These are phyloP conservation scores for Mallotus japonicus DNA, from an alignment of 441 rosid species.

Conservation along the genomic window DNA sequence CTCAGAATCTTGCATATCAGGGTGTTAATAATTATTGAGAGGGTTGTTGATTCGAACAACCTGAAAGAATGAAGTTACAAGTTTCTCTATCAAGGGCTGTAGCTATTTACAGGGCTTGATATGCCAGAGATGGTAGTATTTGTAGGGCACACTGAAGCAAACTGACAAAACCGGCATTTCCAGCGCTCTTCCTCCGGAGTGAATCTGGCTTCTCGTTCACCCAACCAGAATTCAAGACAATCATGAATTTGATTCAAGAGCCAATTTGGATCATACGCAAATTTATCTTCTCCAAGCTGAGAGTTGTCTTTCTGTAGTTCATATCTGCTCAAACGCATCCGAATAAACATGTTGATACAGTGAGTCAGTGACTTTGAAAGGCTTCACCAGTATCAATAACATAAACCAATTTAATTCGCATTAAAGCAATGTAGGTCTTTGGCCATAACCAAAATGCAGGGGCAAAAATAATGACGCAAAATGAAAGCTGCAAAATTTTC, in stretches of 20 bases:
- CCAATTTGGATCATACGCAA: constrained; percentile 55
- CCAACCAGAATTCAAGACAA: constrained; percentile 58
- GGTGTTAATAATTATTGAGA: neutral
- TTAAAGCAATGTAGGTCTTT: neutral
- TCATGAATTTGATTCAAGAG: constrained; percentile 36
- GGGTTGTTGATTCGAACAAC: neutral
- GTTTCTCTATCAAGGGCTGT: constrained; percentile 4
- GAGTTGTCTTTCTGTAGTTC: constrained; percentile 73
- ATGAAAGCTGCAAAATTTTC: constrained; percentile 17
- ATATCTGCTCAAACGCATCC: constrained; percentile 40
- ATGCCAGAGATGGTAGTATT: constrained; percentile 25
- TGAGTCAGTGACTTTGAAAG: neutral
- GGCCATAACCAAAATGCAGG: neutral
- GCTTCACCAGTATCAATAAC: neutral
- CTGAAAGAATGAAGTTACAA: constrained; percentile 2
- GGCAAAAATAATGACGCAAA: neutral
- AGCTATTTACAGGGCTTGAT: neutral
- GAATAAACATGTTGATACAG: neutral
- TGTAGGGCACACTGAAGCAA: constrained; percentile 45
- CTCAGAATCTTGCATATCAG: neutral
- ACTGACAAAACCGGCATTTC: constrained; percentile 71
- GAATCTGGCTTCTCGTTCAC: constrained; percentile 60
- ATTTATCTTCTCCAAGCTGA: constrained; percentile 59
- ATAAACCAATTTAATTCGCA: neutral
- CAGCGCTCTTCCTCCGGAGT: constrained; percentile 71